Conservation (phyloP, 805 yeast genomes). For the Ogataea paradorogensis region DNA sequence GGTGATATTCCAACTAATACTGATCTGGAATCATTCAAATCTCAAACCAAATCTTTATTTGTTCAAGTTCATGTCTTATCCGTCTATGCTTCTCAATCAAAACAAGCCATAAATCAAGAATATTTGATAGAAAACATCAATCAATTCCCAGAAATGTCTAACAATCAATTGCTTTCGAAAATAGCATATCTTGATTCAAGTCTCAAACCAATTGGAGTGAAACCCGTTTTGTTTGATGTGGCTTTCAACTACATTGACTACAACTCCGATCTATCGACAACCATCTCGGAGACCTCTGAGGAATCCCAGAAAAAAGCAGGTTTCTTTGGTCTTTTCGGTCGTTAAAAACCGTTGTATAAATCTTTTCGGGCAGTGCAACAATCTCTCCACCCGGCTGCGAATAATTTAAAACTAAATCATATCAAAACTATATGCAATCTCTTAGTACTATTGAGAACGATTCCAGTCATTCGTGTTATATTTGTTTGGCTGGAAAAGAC, state of each 20-base stretch:
- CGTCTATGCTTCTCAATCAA: slow-evolving; percentile 38
- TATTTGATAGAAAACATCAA: slow-evolving; percentile 30
- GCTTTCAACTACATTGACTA: slow-evolving; percentile 80
- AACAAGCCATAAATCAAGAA: slow-evolving; percentile 12
- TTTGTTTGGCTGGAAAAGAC: slow-evolving; percentile 30
- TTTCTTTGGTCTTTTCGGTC: slow-evolving; percentile 72
- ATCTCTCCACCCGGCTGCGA: background rate
- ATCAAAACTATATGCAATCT: slow-evolving; percentile 17
- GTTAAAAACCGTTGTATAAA: slow-evolving; percentile 22
- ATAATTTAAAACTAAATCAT: background rate
- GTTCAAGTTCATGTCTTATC: slow-evolving; percentile 46
- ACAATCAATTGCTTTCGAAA: slow-evolving; percentile 30
- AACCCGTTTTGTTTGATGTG: slow-evolving; percentile 89
- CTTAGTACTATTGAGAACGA: slow-evolving; percentile 12
- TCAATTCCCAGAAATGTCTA: slow-evolving; percentile 30
- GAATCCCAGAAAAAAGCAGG: slow-evolving; percentile 51
- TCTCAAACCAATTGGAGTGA: slow-evolving; percentile 65
- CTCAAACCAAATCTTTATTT: slow-evolving; percentile 18
- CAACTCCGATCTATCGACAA: slow-evolving; percentile 21
- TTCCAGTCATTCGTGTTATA: slow-evolving; percentile 23
- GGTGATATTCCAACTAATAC: slow-evolving; percentile 40
- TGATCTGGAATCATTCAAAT: slow-evolving; percentile 28
- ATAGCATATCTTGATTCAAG: slow-evolving; percentile 31
- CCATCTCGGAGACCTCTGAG: slow-evolving; percentile 7
- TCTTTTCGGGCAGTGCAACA: slow-evolving; percentile 2